Evolutionary conservation across 257 asterid genomes (phyloP).

Genomic region (Cinchona pubescens): DNA sequence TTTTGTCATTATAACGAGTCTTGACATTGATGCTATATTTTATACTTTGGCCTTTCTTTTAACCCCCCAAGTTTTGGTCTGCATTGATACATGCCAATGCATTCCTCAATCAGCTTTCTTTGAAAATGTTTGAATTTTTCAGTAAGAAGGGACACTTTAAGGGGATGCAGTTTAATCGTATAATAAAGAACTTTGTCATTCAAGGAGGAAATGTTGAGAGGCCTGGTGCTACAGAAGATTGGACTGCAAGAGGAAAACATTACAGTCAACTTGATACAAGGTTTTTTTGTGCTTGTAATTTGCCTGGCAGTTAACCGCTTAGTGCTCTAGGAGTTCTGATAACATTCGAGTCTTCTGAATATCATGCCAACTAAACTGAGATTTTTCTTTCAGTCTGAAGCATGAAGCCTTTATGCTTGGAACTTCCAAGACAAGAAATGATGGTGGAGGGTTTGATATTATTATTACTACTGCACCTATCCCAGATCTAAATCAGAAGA

Average conservation of each 20-base stretch:
- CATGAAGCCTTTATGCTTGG: constrained; percentile 99
- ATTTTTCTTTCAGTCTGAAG: constrained; percentile 42
- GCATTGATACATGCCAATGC: background rate
- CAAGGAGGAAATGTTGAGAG: constrained; percentile 81
- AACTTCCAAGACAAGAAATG: constrained; percentile 68
- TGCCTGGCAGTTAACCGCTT: background rate
- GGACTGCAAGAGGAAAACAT: constrained; percentile 90
- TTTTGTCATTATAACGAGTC: background rate
- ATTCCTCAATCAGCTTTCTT: constrained; percentile 1
- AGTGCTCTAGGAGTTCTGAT: background rate
- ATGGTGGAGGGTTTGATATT: constrained; percentile 64
- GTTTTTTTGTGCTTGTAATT: constrained; percentile 35
- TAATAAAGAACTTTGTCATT: constrained; percentile 81
- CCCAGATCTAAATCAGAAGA: constrained; percentile 80
- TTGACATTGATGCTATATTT: background rate
- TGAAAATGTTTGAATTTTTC: constrained; percentile 33
- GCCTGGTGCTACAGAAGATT: constrained; percentile 67
- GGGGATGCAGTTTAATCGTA: constrained; percentile 84
- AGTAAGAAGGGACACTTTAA: constrained; percentile 70
- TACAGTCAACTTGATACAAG: constrained; percentile 86
- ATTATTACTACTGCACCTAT: constrained; percentile 90
- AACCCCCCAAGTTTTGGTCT: background rate
- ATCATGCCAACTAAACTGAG: constrained; percentile 2
- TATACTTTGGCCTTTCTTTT: background rate
- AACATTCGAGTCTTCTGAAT: background rate